Evolutionary conservation across 257 asterid species (phyloP), one percentile per base, ranked within the genome.

Genomic region (Solanum clarkiae): DNA sequence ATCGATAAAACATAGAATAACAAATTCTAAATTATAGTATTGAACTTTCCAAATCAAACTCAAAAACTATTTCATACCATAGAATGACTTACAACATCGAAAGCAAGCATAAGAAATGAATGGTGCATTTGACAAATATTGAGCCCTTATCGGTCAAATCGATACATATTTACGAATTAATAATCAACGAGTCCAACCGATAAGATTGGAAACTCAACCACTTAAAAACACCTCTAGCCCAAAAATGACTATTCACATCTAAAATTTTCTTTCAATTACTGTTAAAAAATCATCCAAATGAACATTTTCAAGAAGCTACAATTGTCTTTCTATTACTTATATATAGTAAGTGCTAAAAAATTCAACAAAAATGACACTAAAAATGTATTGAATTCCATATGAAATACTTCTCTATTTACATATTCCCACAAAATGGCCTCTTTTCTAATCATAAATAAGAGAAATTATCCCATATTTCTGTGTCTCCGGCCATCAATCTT

Each of bases 351-450:
- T 32, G 26, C 80, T 71, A 18, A 47, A 18, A 47, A 22, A 11
- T 44, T 20, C 56, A 71, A 40, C 10, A 71, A 3, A 71, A 18
- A 71, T 71, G 10, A 71, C 80, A 42, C 79, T 36, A 69, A 40
- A 77, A 45, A 5, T 24, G 63, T 77, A 51, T 77, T 77, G 26
- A 51, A 49, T 77, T 53, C 26, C 56, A 84, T 49, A 84, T n/a
- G 56, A 68, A 65, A 49, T 56, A 69, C 20, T 68, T 47, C 42
- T 83, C 80, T 83, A 83, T 84, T 45, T 84, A 82, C 85, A 82
- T 18, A 82, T 82, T 82, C 57, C 62, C 17, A 13, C 42, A 60
- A 62, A 47, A 49, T 65, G 71, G 85, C 75, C 14, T 36, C 1
- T 53, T 20, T 44, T 60, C 47, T 82, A 83, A 75, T 36, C 20